Conservation (phyloP, 2,329 filamentous ascomycete species). For the Macrophomina tecta region DNA sequence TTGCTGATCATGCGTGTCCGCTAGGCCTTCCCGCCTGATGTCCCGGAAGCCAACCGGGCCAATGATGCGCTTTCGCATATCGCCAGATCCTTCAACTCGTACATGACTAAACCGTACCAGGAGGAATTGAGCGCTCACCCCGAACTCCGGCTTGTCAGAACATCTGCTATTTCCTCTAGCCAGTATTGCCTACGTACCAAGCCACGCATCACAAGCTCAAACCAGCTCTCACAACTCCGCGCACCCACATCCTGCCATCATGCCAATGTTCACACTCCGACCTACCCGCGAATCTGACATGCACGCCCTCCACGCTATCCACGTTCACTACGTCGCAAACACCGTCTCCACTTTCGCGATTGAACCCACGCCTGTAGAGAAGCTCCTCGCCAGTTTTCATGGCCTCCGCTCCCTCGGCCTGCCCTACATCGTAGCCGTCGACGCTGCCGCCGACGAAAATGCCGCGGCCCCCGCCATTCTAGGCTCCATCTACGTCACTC, state of each 20-base stretch:
- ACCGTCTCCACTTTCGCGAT: constrained; percentile 45
- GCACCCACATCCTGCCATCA: constrained; percentile 26
- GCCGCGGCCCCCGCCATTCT: constrained; percentile 33
- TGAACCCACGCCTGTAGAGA: constrained; percentile 37
- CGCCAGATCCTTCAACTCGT: not conserved
- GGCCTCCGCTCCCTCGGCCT: constrained; percentile 37
- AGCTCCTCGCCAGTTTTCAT: constrained; percentile 39
- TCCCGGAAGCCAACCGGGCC: not conserved
- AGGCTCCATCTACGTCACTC: constrained; percentile 45
- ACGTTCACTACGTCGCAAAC: constrained; percentile 47
- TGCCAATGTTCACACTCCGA: constrained; percentile 43
- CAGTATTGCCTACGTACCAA: no score
- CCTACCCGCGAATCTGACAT: constrained; percentile 42
- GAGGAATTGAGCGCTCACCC: no score
- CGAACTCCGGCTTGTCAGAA: no score
- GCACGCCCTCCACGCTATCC: constrained; percentile 43
- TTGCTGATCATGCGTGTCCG: not conserved
- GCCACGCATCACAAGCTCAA: no score
- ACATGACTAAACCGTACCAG: not conserved
- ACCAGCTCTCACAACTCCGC: no score
- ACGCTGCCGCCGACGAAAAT: constrained; percentile 34
- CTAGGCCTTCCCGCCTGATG: not conserved
- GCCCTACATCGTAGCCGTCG: constrained; percentile 47
- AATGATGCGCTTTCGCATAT: not conserved
- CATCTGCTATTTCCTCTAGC: no score